A percentile compares a stretch with the other conserved stretches of the same genome.
phyloP scores from a whole-genome alignment of 2,329 filamentous ascomycete genomes.

The Verticillium longisporum region DNA sequence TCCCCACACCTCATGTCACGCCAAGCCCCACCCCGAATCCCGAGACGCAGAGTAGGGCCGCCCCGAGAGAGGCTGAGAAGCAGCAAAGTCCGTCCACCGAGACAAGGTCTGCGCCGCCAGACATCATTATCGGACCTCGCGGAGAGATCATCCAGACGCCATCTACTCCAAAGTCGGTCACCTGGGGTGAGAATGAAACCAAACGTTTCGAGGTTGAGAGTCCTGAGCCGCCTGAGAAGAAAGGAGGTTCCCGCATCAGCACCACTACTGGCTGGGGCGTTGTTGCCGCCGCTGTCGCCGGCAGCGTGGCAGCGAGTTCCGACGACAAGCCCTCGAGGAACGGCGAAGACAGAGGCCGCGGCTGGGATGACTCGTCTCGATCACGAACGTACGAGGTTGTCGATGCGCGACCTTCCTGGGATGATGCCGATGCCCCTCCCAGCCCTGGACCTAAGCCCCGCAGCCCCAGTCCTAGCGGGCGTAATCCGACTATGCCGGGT shows the following conservation, averaged over 20 bases:
- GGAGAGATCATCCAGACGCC: conserved; percentile 35
- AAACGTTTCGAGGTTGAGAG: conserved; percentile 58
- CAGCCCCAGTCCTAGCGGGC: conserved; percentile 26
- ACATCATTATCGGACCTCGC: conserved; percentile 30
- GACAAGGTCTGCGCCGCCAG: conserved; percentile 12
- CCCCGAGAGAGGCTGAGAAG: conserved; percentile 10
- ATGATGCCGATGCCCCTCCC: conserved; percentile 40
- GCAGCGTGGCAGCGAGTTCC: conserved; percentile 28
- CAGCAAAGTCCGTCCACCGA: conserved; percentile 5
- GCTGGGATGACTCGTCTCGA: not conserved
- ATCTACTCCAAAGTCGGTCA: conserved; percentile 49
- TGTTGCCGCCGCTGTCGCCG: conserved; percentile 42
- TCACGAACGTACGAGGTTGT: not conserved
- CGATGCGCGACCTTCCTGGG: conserved; percentile 14
- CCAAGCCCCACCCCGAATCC: conserved; percentile 27
- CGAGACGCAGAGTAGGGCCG: conserved; percentile 13
- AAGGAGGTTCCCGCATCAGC: conserved; percentile 15
- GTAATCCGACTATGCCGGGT: conserved; percentile 49
- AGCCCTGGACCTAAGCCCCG: conserved; percentile 51
- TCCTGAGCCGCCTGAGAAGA: conserved; percentile 34
- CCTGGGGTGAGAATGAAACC: conserved; percentile 59
- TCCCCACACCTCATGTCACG: conserved; percentile 50
- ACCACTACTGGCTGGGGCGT: conserved; percentile 40
- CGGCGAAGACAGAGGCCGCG: not conserved
- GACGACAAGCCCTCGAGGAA: conserved; percentile 15